Evolutionary conservation across 257 asterid genomes (phyloP), one percentile per base, ranked within the genome.

Genomic region (Solanum habrochaites): DNA sequence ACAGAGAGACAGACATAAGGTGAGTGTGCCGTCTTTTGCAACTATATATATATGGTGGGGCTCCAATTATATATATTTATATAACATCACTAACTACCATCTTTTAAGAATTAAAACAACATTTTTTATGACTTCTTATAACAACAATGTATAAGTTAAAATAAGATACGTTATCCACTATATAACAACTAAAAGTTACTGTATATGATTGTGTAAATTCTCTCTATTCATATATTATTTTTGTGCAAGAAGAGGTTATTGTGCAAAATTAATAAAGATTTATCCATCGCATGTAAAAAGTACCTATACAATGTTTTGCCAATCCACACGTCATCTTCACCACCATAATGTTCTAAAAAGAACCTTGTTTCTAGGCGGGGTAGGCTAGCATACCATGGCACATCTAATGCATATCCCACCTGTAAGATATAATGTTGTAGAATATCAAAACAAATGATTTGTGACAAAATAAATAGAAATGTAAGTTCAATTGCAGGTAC

Each of bases 281-380:
- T 39, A 60, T 21, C 35, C 2, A 58, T 29, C 16, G 47, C 58
- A 56, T 11, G 32, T n/a, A 13, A 1, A 43, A 75, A 3, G 8
- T 87, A 96, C 99, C 98, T 95, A 91, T 97, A 95, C 27, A 97
- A 89, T 11, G 98, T 92, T 89, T 97, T 97, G 85, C 99, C 99
- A 82, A 97, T 97, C 99, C 99, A 97, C 4, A 97, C 97, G 85
- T 97, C 99, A n/a, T 93, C 93, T 7, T 90, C 97, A 7, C 95
- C 98, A 21, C 99, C 99, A 32, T 97, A 95, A 37, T 94, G 98
- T 67, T 96, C 96, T 64, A 97, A 32, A 78, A 89, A 97, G 43
- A 92, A 91, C 85, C 99, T 88, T 5, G 99, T 89, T 86, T 97
- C 99, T 1, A 97, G 29, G 16, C 99, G 93, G 11, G 98, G 97